Conservation (phyloP, 176 grass and related monocot genomes). For the Raddia guianensis region DNA sequence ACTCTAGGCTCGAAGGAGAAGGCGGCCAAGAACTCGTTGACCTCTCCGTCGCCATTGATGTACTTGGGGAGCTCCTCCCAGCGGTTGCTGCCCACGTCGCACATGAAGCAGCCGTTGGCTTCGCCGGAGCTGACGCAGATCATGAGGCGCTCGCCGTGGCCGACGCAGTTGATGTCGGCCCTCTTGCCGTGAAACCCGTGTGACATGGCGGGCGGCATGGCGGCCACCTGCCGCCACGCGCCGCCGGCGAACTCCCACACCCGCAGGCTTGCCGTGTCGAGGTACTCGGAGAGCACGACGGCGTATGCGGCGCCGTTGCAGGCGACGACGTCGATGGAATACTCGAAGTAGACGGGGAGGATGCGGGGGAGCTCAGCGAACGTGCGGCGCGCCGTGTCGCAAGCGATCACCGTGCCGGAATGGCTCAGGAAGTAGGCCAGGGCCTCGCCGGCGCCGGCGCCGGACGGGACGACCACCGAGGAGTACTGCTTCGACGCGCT, state of each 20-base stretch:
- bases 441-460: slow-evolving; percentile 37
- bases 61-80: slow-evolving; percentile 71
- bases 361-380: slow-evolving; percentile 64
- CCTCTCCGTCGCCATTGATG: slow-evolving; percentile 39
- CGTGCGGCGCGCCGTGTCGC: slow-evolving; percentile 52
- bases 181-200: slow-evolving; percentile 63
- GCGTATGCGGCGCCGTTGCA: slow-evolving; percentile 54
- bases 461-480: slow-evolving; percentile 39
- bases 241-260: slow-evolving; percentile 63
- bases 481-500: slow-evolving; percentile 84
- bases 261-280: slow-evolving; percentile 69
- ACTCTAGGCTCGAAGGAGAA: slow-evolving; percentile 87
- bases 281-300: slow-evolving; percentile 72
- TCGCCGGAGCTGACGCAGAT: slow-evolving; percentile 67
- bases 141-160: slow-evolving; percentile 56
- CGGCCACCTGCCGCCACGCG: slow-evolving; percentile 64
- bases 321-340: slow-evolving; percentile 78
- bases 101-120: slow-evolving; percentile 57
- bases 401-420: slow-evolving; percentile 66
- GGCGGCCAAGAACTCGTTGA: slow-evolving; percentile 66
- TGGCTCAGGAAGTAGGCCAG: slow-evolving; percentile 72
- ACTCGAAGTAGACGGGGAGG: slow-evolving; percentile 68
- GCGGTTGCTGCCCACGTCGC: slow-evolving; percentile 47
- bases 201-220: slow-evolving; percentile 84
- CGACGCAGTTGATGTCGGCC: slow-evolving; percentile 79